Percentiles rank a stretch among this genome's conserved stretches.
Conservation (phyloP, 768 basidiomycete genomes). For the Tubosaeta sp. region DNA sequence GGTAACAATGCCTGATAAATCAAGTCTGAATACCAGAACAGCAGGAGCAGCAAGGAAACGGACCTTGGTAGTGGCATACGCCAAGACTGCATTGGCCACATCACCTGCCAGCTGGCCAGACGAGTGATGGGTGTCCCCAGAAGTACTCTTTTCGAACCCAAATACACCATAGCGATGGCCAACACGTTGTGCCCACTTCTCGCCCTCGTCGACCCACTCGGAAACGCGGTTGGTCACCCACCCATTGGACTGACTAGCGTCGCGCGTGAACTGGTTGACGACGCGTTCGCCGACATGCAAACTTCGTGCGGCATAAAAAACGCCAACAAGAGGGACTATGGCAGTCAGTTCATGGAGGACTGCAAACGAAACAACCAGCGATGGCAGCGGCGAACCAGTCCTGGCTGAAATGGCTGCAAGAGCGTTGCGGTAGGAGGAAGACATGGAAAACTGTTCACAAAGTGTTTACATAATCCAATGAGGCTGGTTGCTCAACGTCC, state of each 20-base stretch:
- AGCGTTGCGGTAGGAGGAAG: slow-evolving; percentile 45
- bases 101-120: slow-evolving; percentile 59
- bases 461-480: slow-evolving; percentile 20
- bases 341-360: slow-evolving; percentile 86
- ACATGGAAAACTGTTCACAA: slow-evolving; percentile 14
- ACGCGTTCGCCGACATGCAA: slow-evolving; percentile 67
- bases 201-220: slow-evolving; percentile 75
- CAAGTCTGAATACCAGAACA: background rate
- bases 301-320: slow-evolving; percentile 67
- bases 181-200: slow-evolving; percentile 63
- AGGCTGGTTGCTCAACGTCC: no score
- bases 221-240: slow-evolving; percentile 45
- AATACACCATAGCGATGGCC: slow-evolving; percentile 78
- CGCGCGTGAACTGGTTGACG: slow-evolving; percentile 38
- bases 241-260: slow-evolving; percentile 15
- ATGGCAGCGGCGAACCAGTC: slow-evolving; percentile 73
- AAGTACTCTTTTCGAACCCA: slow-evolving; percentile 58
- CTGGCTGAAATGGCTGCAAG: slow-evolving; percentile 59
- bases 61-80: slow-evolving; percentile 80
- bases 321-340: slow-evolving; percentile 63
- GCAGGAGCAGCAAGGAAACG: slow-evolving; percentile 3
- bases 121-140: slow-evolving; percentile 5
- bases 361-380: slow-evolving; percentile 73
- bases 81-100: slow-evolving; percentile 77
- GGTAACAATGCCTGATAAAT: slow-evolving; percentile 65